A percentile compares a stretch with the other conserved stretches of the same genome.
Conservation (phyloP, 495 filamentous ascomycete genomes). For the Trichoderma asperelloides region DNA sequence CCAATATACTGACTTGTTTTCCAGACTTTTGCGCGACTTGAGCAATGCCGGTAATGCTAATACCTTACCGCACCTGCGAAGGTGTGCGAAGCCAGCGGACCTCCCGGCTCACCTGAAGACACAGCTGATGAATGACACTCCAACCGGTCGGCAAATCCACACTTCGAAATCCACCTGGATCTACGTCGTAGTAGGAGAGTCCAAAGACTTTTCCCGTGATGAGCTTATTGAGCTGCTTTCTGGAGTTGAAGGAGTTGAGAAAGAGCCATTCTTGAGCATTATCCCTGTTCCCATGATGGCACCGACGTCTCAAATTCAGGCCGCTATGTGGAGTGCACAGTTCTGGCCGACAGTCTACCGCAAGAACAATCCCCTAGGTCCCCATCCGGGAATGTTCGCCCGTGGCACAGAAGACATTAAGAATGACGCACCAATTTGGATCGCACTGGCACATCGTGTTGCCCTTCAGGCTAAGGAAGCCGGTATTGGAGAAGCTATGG, state of each 20-base stretch:
- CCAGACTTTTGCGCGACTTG: constrained; percentile 36
- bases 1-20: constrained; percentile 9
- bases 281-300: constrained; percentile 64
- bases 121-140: constrained; percentile 37
- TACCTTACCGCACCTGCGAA: constrained; percentile 68
- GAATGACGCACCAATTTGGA: constrained; percentile 46
- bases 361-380: constrained; percentile 66
- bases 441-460: constrained; percentile 57
- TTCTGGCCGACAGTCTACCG: constrained; percentile 91
- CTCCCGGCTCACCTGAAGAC: constrained; percentile 48
- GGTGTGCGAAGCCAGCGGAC: constrained; percentile 64
- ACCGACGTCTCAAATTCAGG: constrained; percentile 66
- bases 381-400: constrained; percentile 55
- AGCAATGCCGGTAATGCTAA: constrained; percentile 49
- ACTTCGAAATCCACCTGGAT: constrained; percentile 38
- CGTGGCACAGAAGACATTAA: constrained; percentile 50
- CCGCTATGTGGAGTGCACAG: constrained; percentile 60
- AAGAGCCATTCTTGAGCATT: constrained; percentile 38
- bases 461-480: constrained; percentile 46
- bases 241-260: constrained; percentile 28
- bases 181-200: constrained; percentile 39
- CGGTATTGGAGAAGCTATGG: constrained; percentile 59
- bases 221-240: constrained; percentile 28
- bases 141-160: constrained; percentile 33
- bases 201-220: constrained; percentile 28